These are phyloP conservation scores for Phytophthora kernoviae DNA, from an alignment of 352 stramenopile genomes.

Conservation along the genomic window DNA sequence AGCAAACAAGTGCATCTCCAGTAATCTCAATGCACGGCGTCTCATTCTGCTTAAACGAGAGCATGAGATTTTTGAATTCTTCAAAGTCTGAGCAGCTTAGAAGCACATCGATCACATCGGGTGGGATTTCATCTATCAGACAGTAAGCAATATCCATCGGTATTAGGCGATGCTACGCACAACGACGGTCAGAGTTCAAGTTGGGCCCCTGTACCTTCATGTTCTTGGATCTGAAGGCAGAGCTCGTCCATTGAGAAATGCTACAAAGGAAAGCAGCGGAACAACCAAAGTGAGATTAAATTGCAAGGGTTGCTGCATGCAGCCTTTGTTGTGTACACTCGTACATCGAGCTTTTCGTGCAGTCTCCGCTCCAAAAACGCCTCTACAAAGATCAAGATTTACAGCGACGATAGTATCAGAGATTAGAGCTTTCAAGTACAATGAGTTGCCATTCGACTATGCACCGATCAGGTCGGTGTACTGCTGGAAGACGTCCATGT, in stretches of 20 bases:
- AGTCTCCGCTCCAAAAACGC: constrained; percentile 72
- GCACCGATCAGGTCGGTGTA: constrained; percentile 82
- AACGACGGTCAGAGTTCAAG: not conserved
- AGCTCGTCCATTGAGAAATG: constrained; percentile 86
- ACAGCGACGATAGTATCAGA: constrained; percentile 14
- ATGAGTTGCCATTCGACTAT: constrained; percentile 1
- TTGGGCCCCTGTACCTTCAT: constrained; percentile 51
- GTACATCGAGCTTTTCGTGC: constrained; percentile 68
- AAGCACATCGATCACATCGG: constrained; percentile 82
- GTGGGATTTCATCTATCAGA: constrained; percentile 65
- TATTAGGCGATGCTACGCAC: too few species aligned
- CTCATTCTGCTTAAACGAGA: constrained; percentile 88
- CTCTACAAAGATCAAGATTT: constrained; percentile 34
- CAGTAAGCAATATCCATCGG: constrained; percentile 10
- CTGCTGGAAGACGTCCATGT: constrained; percentile 80
- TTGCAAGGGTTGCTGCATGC: too few species aligned
- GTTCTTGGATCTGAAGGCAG: constrained; percentile 80
- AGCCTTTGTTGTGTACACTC: too few species aligned
- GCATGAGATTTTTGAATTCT: constrained; percentile 88
- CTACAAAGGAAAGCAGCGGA: constrained; percentile 23
- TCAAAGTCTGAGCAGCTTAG: constrained; percentile 87
- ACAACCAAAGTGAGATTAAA: not conserved
- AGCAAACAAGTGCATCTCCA: constrained; percentile 60
- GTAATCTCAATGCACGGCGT: constrained; percentile 78
- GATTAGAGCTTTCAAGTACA: not conserved